phyloP scores from a whole-genome alignment of 169 alveolate species.

The Plasmodium gallinaceum region DNA sequence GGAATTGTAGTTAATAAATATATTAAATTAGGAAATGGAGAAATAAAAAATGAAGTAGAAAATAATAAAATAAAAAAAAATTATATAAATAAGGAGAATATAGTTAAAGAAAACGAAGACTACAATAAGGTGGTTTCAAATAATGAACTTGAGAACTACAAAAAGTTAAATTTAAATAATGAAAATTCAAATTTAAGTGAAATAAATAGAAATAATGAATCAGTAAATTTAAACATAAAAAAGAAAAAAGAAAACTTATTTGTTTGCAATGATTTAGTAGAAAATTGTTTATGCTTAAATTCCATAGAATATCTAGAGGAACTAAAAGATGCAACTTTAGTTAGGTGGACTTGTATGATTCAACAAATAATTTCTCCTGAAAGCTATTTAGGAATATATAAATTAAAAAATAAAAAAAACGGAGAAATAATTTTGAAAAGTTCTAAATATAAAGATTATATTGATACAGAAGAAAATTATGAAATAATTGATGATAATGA shows the following conservation, averaged over 20 bases:
- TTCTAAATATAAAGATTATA: conserved; percentile 72
- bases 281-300: conserved; percentile 51
- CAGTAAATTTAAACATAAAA: not conserved
- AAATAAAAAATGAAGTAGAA: conserved; percentile 5
- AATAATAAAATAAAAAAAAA: not conserved
- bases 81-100: not conserved
- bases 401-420: conserved; percentile 57
- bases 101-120: not conserved
- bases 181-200: not conserved
- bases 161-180: not conserved
- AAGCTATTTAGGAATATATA: conserved; percentile 65
- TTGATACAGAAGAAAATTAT: conserved; percentile 68
- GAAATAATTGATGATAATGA: conserved; percentile 51
- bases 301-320: conserved; percentile 9
- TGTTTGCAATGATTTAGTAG: conserved; percentile 31
- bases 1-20: conserved; percentile 72
- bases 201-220: not conserved
- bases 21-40: conserved; percentile 46
- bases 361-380: conserved; percentile 76
- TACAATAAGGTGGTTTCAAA: not conserved
- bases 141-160: not conserved
- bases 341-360: conserved; percentile 78
- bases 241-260: conserved; percentile 10
- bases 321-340: conserved; percentile 57
- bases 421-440: conserved; percentile 52